A percentile compares a stretch with the other conserved stretches of the same genome.
Conservation (phyloP, 331 rosid species). For the Ulmus americana region DNA sequence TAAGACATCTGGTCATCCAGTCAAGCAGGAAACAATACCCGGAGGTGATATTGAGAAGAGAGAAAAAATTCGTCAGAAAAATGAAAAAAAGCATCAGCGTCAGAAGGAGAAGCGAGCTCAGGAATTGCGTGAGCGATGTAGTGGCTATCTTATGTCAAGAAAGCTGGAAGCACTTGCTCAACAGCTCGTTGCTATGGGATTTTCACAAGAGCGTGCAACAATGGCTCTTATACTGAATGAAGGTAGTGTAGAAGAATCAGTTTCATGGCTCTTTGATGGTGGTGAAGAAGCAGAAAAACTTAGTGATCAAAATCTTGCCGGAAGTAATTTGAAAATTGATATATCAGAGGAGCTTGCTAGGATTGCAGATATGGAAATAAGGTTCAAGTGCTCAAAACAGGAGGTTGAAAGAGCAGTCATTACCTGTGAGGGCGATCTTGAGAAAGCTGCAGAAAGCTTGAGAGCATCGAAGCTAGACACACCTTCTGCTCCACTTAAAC, state of each 20-base stretch:
- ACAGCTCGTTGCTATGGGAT: constrained; percentile 86
- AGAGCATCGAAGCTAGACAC: constrained; percentile 56
- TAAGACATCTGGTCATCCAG: constrained; percentile 48
- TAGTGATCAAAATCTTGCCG: constrained; percentile 44
- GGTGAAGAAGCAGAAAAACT: constrained; percentile 55
- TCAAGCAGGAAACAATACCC: constrained; percentile 59
- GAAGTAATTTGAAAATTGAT: constrained; percentile 72
- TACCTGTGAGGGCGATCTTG: constrained; percentile 80
- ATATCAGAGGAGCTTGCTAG: constrained; percentile 87
- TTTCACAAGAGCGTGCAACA: constrained; percentile 77
- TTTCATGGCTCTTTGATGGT: constrained; percentile 71
- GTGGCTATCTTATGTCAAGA: constrained; percentile 83
- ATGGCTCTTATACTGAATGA: constrained; percentile 80
- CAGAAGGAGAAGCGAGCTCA: constrained; percentile 96
- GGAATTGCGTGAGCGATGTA: constrained; percentile 86
- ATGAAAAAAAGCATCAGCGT: constrained; percentile 92
- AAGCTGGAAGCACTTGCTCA: constrained; percentile 85
- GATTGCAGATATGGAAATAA: constrained; percentile 61
- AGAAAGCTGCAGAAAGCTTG: constrained; percentile 70
- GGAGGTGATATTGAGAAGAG: constrained; percentile 93
- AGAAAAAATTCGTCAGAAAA: constrained; percentile 89
- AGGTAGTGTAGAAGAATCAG: constrained; percentile 89
- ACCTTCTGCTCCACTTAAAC: constrained; percentile 53
- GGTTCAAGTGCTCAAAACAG: constrained; percentile 68
- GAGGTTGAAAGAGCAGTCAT: constrained; percentile 94